Conservation (phyloP, 345 rosid genomes). For the Eucalyptus dawsonii region DNA sequence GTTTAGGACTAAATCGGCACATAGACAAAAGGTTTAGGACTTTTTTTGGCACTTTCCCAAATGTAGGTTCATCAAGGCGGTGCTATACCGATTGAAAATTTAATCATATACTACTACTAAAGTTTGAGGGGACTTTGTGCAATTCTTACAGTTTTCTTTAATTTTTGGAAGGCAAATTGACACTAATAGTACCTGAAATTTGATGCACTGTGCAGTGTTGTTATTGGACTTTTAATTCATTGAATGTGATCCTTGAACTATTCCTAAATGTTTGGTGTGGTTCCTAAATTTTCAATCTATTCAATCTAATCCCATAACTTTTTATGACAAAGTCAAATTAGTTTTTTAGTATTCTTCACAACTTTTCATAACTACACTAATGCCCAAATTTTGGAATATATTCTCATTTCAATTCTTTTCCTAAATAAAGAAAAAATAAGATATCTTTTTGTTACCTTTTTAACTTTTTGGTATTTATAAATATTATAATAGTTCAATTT, state of each 20-base stretch:
- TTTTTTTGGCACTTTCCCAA: no score
- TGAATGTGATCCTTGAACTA: fast-evolving
- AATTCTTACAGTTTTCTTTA: not conserved
- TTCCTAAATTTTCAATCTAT: no score
- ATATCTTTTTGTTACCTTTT: no score
- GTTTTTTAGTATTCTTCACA: not conserved
- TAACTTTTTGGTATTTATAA: no score
- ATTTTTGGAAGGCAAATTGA: not conserved
- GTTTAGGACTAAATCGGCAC: no score
- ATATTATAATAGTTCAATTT: no score
- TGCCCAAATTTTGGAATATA: no score
- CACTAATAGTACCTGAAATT: not conserved
- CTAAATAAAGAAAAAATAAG: no score
- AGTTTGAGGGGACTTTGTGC: not conserved
- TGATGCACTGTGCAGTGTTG: not conserved
- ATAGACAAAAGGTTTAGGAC: no score
- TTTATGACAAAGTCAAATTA: not conserved
- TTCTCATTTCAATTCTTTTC: no score
- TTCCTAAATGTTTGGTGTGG: not conserved
- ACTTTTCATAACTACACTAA: not conserved
- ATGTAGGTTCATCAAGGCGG: not conserved
- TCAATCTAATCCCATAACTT: not conserved
- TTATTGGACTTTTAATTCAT: no score
- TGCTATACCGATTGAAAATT: not conserved
- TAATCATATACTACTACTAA: not conserved